Conservation (phyloP, 1,284 basidiomycete genomes). For the Trametes versicolor region DNA sequence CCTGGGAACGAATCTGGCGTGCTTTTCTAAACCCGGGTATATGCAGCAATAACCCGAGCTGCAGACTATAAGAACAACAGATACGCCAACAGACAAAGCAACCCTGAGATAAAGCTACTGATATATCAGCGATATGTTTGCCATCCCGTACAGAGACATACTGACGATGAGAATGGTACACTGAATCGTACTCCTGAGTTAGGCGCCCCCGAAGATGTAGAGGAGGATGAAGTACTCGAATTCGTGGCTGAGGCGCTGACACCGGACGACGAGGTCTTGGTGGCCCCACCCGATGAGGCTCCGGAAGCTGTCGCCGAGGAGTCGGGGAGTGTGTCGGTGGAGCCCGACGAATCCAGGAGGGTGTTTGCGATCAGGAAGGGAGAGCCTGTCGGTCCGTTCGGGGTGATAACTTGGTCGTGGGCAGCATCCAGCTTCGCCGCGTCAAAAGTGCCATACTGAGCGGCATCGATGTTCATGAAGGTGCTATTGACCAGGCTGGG, state of each 20-base stretch:
- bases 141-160: conserved; percentile 22
- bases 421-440: conserved; percentile 17
- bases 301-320: neutral
- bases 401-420: conserved; percentile 11
- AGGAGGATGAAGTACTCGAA: neutral
- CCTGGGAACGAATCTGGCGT: no score
- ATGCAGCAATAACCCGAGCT: no score
- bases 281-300: neutral
- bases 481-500: conserved; percentile 16
- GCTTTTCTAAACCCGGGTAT: no score
- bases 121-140: no score
- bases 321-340: neutral
- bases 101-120: no score
- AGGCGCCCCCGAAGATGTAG: neutral
- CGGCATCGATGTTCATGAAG: conserved; percentile 18
- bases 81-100: no score
- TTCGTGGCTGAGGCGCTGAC: neutral
- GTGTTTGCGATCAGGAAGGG: conserved; percentile 8
- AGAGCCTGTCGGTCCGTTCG: neutral
- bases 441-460: conserved; percentile 21
- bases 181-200: neutral
- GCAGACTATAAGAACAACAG: no score
- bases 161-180: neutral
- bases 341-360: neutral
- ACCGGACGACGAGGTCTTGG: neutral